Evolutionary conservation across 805 yeast genomes (phyloP), one percentile per base, ranked within the genome.

Genomic region (Torulaspora microellipsoides): DNA sequence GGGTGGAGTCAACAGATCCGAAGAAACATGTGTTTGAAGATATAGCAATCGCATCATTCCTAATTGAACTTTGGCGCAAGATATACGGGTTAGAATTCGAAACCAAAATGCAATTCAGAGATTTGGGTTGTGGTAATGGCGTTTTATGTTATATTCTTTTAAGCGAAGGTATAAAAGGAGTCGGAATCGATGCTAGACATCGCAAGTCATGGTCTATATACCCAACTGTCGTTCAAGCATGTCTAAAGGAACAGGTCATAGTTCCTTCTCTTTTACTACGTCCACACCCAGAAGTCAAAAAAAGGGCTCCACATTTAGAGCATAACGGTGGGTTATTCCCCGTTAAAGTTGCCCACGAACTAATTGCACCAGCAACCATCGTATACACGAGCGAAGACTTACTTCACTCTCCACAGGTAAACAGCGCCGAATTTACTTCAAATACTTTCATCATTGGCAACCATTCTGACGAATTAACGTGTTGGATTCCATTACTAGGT

Each of bases 1-100:
- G 98, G 98, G 80, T 75, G n/a, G 98, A 91, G 65, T 80, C 83
- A 27, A 91, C 98, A 2, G 97, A 91, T 64, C 97, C 97, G 2
- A 77, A 83, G 54, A 91, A 91, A 62, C 98, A 91, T 66, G 97
- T 91, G 0, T 91, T 90, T 67, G 98, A 91, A 69, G 98, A 91
- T 62, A 77, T 91, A 41, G 95, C 96, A 3, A 90, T 91, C 53
- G 97, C 97, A 1, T 95, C 97, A 0, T 91, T 91, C 54, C 70
- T 91, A 48, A 85, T 91, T 23, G 95, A 87, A 65, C 72, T 86
- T 29, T 91, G 98, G 98, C 65, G 65, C 7, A 68, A 73, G 36
- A 72, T 76, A 35, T 76, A 75, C 51, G 65, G 66, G 15, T 51
- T 57, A 9, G 52, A 62, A 28, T 71, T 66, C 40, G 53, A 59